Evolutionary conservation across 2,329 filamentous ascomycete species (phyloP), one percentile per base, ranked within the genome.

Genomic region (Aspergillus udagawae): DNA sequence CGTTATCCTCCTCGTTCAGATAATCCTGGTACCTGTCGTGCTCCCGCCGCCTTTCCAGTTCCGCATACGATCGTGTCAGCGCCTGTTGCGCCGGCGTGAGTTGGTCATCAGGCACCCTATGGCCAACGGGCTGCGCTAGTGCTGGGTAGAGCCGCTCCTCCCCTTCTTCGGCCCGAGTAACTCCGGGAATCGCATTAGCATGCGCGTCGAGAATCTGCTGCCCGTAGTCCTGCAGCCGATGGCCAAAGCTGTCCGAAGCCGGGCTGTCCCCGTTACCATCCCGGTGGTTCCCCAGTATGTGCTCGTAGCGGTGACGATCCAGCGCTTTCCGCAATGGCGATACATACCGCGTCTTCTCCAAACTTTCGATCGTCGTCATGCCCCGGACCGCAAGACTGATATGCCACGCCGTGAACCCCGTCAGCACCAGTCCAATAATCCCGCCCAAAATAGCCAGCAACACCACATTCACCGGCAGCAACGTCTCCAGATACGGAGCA

Each of bases 331-430:
- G 84, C 59, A 96, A 73, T 0, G 91, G 91, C 9, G 89, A 91
- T 7, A 96, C 83, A 75, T 99, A 99, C 55, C 94, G 85, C 1
- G 93, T 97, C 80, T 94, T 97, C 75, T 99, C 94, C 58, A 99
- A 79, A 67, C 89, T 96, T 73, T 99, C 94, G 58, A 99, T 97
- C 3, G 94, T 99, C 1, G 94, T 99, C 75, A 95, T 87, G 3
- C 91, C 91, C 27, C 84, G 83, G 54, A 83, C 78, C 1, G 91
- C 90, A 1, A 99, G 82, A 72, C 89, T 85, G 55, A 97, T 82
- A 79, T 99, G 94, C 92, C 94, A 99, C 1, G 79, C 83, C 0
- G 92, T 96, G 70, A 99, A 99, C 0, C 90, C 91, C 12, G 87
- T 87, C 21, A 99, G 81, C 1, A 97, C 93, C 8, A 99, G 75